Percentiles rank a stretch among this genome's conserved stretches.
phyloP scores from a whole-genome alignment of 2,329 filamentous ascomycete genomes.

The Zymoseptoria ardabiliae region DNA sequence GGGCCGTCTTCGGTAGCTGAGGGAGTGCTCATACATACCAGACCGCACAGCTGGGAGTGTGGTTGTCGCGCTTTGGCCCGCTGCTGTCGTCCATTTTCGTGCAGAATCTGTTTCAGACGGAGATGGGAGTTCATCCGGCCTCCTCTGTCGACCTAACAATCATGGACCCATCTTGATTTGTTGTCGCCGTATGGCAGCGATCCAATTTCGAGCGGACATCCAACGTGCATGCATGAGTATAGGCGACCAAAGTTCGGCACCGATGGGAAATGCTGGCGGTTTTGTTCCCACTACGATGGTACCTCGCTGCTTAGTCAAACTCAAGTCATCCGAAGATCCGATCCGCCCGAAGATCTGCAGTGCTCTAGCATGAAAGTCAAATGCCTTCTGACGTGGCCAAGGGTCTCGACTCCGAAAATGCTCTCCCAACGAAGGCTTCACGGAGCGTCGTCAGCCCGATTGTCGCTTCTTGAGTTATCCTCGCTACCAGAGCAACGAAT shows the following conservation, averaged over 20 bases:
- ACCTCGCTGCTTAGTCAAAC: not conserved
- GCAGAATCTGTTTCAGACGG: not conserved
- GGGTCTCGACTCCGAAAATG: no score
- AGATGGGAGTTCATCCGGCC: not conserved
- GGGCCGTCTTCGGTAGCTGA: conserved; percentile 4
- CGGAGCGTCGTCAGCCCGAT: not conserved
- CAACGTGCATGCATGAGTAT: not conserved
- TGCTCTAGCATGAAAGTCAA: not conserved
- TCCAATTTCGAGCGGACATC: not conserved
- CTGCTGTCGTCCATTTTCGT: not conserved
- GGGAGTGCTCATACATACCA: conserved; percentile 4
- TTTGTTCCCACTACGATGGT: not conserved
- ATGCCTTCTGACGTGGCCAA: not conserved
- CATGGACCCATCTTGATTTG: not conserved
- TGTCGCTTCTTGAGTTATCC: not conserved
- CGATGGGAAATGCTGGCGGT: not conserved
- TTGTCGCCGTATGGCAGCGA: not conserved
- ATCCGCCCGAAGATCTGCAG: not conserved
- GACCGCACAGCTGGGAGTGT: conserved; percentile 22
- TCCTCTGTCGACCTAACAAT: not conserved
- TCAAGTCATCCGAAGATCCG: not conserved
- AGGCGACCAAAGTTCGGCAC: not conserved
- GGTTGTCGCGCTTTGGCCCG: conserved; percentile 19
- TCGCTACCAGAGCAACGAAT: not conserved
- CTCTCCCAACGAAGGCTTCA: not conserved